phyloP scores from a whole-genome alignment of 179 eudicot species.

The Pouteria campechiana region DNA sequence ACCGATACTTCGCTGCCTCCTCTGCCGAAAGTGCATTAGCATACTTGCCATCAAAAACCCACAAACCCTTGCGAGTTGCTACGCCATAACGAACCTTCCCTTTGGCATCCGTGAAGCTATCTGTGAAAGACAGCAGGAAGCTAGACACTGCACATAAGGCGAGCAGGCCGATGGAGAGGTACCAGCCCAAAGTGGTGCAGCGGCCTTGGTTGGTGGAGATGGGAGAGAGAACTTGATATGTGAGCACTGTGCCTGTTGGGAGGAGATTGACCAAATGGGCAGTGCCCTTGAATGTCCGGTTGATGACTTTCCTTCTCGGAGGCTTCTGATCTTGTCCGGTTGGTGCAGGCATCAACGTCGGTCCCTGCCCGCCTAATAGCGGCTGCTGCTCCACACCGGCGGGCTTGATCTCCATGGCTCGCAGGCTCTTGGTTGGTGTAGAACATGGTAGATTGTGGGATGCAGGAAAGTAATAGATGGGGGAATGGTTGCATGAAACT shows the following conservation, averaged over 20 bases:
- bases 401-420: no score
- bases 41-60: slow-evolving; percentile 81
- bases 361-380: no score
- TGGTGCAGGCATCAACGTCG: no score
- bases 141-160: no score
- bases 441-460: no score
- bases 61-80: slow-evolving; percentile 49
- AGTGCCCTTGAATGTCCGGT: slow-evolving; percentile 55
- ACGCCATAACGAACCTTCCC: slow-evolving; percentile 58
- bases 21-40: slow-evolving; percentile 16
- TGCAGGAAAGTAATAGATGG: no score
- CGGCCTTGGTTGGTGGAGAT: slow-evolving; percentile 46
- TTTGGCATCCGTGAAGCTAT: slow-evolving; percentile 33
- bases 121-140: slow-evolving; percentile 26
- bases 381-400: no score
- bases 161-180: no score
- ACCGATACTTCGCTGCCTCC: slow-evolving; percentile 28
- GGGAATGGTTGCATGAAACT: no score
- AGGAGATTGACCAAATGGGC: slow-evolving; percentile 52
- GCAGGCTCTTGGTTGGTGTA: no score
- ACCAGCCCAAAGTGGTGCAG: no score
- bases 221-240: slow-evolving; percentile 59
- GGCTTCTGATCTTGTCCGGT: no score
- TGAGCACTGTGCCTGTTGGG: slow-evolving; percentile 63
- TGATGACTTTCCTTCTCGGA: slow-evolving; percentile 33